Base-by-base conservation (phyloP, 495 filamentous ascomycete species). In the Penicillium alfredii region DNA sequence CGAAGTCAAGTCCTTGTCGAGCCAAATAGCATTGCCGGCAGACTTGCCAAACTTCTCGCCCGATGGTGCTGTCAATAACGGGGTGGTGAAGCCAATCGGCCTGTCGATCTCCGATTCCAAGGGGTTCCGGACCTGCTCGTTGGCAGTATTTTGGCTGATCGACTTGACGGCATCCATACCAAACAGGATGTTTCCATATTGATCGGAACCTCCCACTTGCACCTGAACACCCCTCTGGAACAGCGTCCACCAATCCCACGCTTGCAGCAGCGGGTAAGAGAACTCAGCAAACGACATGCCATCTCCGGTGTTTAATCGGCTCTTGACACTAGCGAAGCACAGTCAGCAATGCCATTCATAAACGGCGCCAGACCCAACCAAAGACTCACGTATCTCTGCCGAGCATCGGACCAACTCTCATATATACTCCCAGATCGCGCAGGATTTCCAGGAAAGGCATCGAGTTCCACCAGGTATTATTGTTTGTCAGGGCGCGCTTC, bases 251-350 rank as follows among this genome's bases (percentile, higher is more conserved):
- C 88, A 99, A 59, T 99, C 92, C 80, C 88, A 97, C n/a, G 80
- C 84, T 58, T 99, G 92, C 45, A 99, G 73, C 14, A 97, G 56
- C 9, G 94, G 92, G 47, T 99, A 99, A 2, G 76, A 70, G 55
- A 99, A 95, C 60, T 99, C 92, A 12, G 86, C 80, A 47, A 90
- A 86, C 6, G 89, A 92, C 78, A 99, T 86, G 35, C 92, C 92
- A 33, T 90, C 83, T 0, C 86, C 86, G 14, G 76, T 78, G 15
- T 68, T 66, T 74, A 97, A 74, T 38, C 82, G 84, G 8, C 71
- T 81, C 59, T 85, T 92, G 35, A 96, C 92, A 14, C 87, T 90
- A 27, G 6, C 23, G 6, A 20, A 6, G 5, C 4, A 18, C 11
- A 4, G 32, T 67, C 30, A 64, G 53, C 24, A 45, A 44, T 19